Evolutionary conservation across 2,329 filamentous ascomycete species (phyloP).

Genomic region (Hypoxylon sp.): DNA sequence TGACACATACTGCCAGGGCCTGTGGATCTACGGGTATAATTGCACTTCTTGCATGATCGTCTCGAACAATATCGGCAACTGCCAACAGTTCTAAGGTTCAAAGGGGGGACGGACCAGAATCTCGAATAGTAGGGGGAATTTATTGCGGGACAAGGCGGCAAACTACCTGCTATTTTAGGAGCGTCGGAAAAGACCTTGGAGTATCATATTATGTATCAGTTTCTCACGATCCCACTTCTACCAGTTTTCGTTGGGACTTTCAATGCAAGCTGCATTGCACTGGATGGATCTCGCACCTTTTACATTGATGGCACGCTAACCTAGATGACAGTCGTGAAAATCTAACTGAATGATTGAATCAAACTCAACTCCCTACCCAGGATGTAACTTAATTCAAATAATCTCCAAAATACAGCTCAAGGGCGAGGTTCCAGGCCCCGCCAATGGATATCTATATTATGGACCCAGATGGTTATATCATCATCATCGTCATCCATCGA

Average conservation of each 20-base stretch:
- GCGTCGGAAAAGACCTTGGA: background rate
- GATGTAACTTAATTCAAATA: no score
- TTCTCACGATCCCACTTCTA: background rate
- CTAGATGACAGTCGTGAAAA: background rate
- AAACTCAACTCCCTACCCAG: background rate
- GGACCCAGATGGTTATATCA: no score
- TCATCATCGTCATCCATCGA: no score
- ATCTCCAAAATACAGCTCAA: no score
- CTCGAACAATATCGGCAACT: slow-evolving; percentile 37
- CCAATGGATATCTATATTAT: no score
- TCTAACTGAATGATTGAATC: background rate
- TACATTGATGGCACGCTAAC: background rate
- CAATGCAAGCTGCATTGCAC: background rate
- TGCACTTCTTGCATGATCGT: slow-evolving; percentile 39
- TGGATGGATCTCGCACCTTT: background rate
- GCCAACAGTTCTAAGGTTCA: slow-evolving; percentile 26
- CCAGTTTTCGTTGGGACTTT: background rate
- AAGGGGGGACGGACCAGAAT: background rate
- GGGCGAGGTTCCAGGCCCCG: no score
- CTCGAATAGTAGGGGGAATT: background rate
- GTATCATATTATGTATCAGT: background rate
- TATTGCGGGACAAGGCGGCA: background rate
- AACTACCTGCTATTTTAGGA: background rate
- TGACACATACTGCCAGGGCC: slow-evolving; percentile 39
- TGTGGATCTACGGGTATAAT: slow-evolving; percentile 42